Evolutionary conservation across 139 green algal species (phyloP), one percentile per base, ranked within the genome.

Genomic region (Auxenochlorella pyrenoidosa): DNA sequence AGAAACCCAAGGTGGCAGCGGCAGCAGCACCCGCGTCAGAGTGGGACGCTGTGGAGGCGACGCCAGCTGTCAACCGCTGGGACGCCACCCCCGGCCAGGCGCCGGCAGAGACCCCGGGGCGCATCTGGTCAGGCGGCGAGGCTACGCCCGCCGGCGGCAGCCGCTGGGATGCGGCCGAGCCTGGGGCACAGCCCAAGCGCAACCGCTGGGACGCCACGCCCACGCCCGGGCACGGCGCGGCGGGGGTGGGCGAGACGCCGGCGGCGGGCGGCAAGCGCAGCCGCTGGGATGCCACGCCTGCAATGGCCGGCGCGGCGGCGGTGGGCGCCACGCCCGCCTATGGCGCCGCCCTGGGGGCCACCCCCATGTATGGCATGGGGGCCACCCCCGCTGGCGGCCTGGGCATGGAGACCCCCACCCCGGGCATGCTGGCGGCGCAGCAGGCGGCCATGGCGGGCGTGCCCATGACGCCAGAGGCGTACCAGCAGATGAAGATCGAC

Each of bases 1-100:
- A 94, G 86, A 91, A 91, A 78, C 18, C 84, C 22, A 78, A 78
- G 82, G 59, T 75, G 6, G 78, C 51, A 54, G 47, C 26, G 63
- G 71, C 76, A 77, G n/a, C 54, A 26, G 16, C 90, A 22, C 90
- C 94, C 83, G 82, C 83, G 68, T 98, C 95, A 19, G 97, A 98
- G 38, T 99, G 97, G 97, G 97, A 99, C 78, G 88, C 93, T 24
- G 91, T 95, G 65, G 96, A 98, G 84, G 91, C 93, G 26, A 97
- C 95, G 2, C 94, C 96, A 47, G 89, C 90, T 6, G 84, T 94
- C 54, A 83, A 87, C 89, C 90, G 89, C 26, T 96, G 95, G 94
- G 93, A 96, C 26, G 95, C 93, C 28, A 97, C 95, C 0, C 94
- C 94, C 32, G 77, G 77, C 86, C 89, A 15, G 71, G 63, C 54